Evolutionary conservation across 140 eudicot species (phyloP), one percentile per base, ranked within the genome.

Genomic region (Oenanthe javanica): DNA sequence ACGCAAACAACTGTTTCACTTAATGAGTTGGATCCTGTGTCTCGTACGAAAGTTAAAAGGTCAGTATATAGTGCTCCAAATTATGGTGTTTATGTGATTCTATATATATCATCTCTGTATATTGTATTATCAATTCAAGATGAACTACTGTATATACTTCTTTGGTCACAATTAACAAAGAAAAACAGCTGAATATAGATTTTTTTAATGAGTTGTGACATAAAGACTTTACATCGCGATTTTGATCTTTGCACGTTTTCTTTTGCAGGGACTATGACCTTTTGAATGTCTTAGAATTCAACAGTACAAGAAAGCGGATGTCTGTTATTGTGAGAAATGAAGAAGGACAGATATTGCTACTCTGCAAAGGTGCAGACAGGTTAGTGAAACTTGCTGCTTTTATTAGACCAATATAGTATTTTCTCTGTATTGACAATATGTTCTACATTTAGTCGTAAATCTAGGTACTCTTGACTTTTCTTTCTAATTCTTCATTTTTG

Each of bases 301-400:
- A 88, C 78, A 94, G 98, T 82, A 79, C 96, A 49, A 87, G 98
- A 81, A 94, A 94, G 77, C 83, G 96, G 84, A 92, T 94, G 98
- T 94, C 98, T 18, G 97, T 92, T 72, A 87, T 94, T 14, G 97
- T 92, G 64, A 86, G 89, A 87, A 86, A 87, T 45, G 97, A 87
- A 14, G 85, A 83, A 25, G 95, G 95, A 74, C 87, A 90, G 82
- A 77, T 92, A 74, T 81, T 94, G 51, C 79, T 94, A 81, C 96
- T 94, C 43, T 86, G 89, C 77, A 94, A 92, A 87, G 98, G 98
- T 21, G 98, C 98, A 55, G 96, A 90, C 88, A 91, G 86, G 96
- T 89, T 79, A 84, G 84, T 79, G 12, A 46, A 59, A 57, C 43
- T 61, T 57, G 72, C 31, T 19, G 40, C 38, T 78, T 18, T 78